Evolutionary conservation across 1,284 basidiomycete species (phyloP).

Genomic region (Erythrobasidium hasegawianum): DNA sequence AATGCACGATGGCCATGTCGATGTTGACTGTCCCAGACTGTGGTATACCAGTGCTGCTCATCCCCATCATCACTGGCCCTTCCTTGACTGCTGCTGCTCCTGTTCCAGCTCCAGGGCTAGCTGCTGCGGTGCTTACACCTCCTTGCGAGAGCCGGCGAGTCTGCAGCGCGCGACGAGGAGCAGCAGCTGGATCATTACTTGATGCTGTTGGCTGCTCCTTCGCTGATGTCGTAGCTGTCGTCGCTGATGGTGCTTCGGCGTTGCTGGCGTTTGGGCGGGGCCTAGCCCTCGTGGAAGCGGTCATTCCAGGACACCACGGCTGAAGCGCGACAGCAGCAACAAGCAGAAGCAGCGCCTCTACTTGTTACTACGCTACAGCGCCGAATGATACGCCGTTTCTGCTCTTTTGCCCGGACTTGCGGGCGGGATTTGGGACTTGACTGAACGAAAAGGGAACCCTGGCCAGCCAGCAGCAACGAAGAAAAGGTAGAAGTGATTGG

Average conservation of each 20-base stretch:
- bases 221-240: background rate
- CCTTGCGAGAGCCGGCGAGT: background rate
- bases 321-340: background rate
- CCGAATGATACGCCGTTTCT: too few species aligned
- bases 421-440: too few species aligned
- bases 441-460: too few species aligned
- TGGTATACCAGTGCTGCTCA: constrained; percentile 3
- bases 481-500: too few species aligned
- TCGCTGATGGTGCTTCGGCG: too few species aligned
- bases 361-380: too few species aligned
- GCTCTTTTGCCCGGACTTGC: too few species aligned
- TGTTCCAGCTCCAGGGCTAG: background rate
- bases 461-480: too few species aligned
- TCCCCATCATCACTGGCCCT: too few species aligned
- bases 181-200: background rate
- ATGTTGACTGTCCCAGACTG: constrained; percentile 10
- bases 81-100: too few species aligned
- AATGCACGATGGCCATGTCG: constrained; percentile 6
- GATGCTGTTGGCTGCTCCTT: background rate
- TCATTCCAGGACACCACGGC: constrained; percentile 11
- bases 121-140: background rate
- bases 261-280: background rate
- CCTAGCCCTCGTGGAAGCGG: constrained; percentile 17
- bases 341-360: too few species aligned
- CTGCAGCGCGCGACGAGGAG: background rate